Evolutionary conservation across 768 basidiomycete genomes (phyloP).

Genomic region (Boletus coccyginus): DNA sequence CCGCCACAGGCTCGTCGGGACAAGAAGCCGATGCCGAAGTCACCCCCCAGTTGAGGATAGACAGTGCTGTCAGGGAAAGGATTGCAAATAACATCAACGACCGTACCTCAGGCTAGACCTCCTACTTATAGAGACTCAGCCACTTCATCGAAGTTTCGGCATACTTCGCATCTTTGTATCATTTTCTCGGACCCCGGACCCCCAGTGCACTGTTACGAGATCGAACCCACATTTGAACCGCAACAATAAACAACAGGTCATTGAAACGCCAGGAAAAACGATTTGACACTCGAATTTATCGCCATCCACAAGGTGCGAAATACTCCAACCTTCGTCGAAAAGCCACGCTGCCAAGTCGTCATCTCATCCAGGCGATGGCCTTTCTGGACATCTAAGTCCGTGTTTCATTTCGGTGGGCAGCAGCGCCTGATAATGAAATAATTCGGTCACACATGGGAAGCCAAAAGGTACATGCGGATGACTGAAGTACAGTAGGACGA

Average conservation of each 20-base stretch:
- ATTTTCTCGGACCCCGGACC: too few relatives aligned
- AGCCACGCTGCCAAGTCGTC: neutral
- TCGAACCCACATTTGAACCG: neutral
- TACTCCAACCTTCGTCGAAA: neutral
- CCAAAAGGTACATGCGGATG: slow-evolving; percentile 5
- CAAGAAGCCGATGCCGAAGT: neutral
- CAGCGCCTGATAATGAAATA: neutral
- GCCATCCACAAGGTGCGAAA: neutral
- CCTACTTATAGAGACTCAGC: slow-evolving; percentile 6
- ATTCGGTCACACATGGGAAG: neutral
- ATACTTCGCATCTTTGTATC: too few relatives aligned
- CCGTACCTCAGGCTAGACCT: neutral
- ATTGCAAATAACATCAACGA: neutral
- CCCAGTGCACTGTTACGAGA: neutral
- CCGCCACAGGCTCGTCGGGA: slow-evolving; percentile 33
- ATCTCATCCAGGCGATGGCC: neutral
- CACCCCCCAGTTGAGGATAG: neutral
- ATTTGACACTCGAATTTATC: neutral
- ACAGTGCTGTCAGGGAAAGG: slow-evolving; percentile 5
- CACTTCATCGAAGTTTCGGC: too few relatives aligned
- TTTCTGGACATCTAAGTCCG: neutral
- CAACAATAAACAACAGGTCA: neutral
- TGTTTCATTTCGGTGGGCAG: neutral
- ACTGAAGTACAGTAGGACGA: too few relatives aligned
- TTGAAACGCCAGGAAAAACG: neutral